Base-by-base conservation (phyloP, 169 alveolate species). In the Plasmodium ovale region DNA sequence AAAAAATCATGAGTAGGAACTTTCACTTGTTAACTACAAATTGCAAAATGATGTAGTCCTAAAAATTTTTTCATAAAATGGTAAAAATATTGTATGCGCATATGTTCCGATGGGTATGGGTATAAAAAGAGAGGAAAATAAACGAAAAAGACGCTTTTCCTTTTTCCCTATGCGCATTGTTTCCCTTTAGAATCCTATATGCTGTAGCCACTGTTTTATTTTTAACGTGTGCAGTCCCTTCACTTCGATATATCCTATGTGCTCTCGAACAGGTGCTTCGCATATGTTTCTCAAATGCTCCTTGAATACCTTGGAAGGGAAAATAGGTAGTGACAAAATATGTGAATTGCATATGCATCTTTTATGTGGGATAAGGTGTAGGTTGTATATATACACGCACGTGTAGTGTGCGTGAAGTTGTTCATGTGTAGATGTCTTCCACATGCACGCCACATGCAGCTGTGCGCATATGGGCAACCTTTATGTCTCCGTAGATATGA, bases 401-500 rank as follows among this genome's bases (percentile, higher is more conserved):
- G 9, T 68, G n/a, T 3, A 4, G n/a, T n/a, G 27, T 29, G 7
- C 0, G 4, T 16, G 19, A 23, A n/a, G 39, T 23, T 7, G 19
- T 1, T 25, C n/a, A n/a, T 19, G 25, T n/a, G 72, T 74, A 59
- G 25, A 56, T 72, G 25, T 70, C 82, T 27, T 87, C 77, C 10
- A 42, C 60, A 16, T n/a, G n/a, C n/a, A n/a, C n/a, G n/a, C n/a
- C n/a, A n/a, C n/a, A n/a, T n/a, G n/a, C n/a, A n/a, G n/a, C n/a
- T n/a, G n/a, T n/a, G 87, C 51, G 58, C 44, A 25, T 16, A 70
- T 62, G 69, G 77, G 44, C 51, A 21, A 95, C 97, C 51, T 91
- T 87, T 27, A 95, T 90, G 56, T 95, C 97, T 10, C 97, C 97
- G 49, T 92, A 92, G 16, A 94, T 92, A 58, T 92, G 97, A 12